phyloP scores from a whole-genome alignment of 805 yeast genomes.

The Blastobotrys robertii region DNA sequence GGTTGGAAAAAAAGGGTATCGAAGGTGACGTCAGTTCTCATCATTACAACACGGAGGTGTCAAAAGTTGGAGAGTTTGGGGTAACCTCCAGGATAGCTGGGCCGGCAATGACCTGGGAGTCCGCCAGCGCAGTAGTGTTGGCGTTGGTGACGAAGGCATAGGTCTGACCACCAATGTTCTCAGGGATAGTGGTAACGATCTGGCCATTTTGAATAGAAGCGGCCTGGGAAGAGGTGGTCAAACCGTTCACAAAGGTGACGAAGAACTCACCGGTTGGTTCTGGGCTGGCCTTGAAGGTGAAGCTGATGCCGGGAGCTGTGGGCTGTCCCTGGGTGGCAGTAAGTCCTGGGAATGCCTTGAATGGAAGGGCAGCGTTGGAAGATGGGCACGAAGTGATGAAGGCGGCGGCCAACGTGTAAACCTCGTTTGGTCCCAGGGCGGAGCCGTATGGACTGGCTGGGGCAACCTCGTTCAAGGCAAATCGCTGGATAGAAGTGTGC shows the following conservation, averaged over 20 bases:
- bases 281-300: slow-evolving; percentile 4
- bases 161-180: slow-evolving; percentile 4
- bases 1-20: too few species aligned
- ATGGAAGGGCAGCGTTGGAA: slow-evolving; percentile 5
- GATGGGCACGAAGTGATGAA: slow-evolving; percentile 6
- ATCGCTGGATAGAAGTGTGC: slow-evolving; percentile 2
- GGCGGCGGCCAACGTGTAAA: slow-evolving; percentile 4
- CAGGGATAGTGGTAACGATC: slow-evolving; percentile 4
- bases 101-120: slow-evolving; percentile 3
- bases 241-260: slow-evolving; percentile 7
- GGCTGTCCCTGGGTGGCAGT: slow-evolving; percentile 5
- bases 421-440: slow-evolving; percentile 1
- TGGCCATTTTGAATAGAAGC: slow-evolving; percentile 1
- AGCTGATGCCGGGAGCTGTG: slow-evolving; percentile 5
- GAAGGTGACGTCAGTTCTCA: too few species aligned
- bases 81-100: slow-evolving; percentile 8
- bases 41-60: too few species aligned
- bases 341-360: slow-evolving; percentile 3
- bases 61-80: slow-evolving; percentile 4
- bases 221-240: not conserved
- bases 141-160: slow-evolving; percentile 6
- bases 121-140: slow-evolving; percentile 1
- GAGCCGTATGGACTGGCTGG: slow-evolving; percentile 5
- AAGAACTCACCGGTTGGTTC: not conserved
- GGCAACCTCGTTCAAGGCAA: slow-evolving; percentile 1